A percentile compares a stretch with the other conserved stretches of the same genome.
These are phyloP conservation scores for Pseudocercospora fuligena DNA, from an alignment of 2,329 filamentous ascomycete species.

Conservation along the genomic window DNA sequence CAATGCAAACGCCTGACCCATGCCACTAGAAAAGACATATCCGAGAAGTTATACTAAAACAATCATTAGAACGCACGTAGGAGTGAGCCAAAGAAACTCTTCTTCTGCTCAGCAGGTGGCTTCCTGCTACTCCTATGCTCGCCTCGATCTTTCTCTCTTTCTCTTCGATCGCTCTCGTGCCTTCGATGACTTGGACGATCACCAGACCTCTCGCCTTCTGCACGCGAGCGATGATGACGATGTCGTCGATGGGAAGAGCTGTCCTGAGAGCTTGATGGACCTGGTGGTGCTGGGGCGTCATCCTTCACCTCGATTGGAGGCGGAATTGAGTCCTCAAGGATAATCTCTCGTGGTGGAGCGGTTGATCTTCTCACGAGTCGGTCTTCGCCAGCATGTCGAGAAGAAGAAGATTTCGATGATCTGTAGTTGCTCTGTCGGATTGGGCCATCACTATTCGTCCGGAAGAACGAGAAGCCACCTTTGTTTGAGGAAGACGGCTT, in stretches of 20 bases:
- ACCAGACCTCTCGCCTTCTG: slow-evolving; percentile 7
- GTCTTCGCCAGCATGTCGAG: not conserved
- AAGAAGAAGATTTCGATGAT: slow-evolving; percentile 6
- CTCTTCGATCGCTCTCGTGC: slow-evolving; percentile 15
- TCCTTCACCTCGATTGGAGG: not conserved
- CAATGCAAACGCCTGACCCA: not conserved
- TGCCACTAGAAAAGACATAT: not conserved
- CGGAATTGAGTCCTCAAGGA: slow-evolving; percentile 13
- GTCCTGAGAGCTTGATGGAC: slow-evolving; percentile 15
- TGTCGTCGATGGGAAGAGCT: slow-evolving; percentile 19
- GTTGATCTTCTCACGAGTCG: slow-evolving; percentile 2
- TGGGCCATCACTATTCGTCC: slow-evolving; percentile 16
- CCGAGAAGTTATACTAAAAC: not conserved
- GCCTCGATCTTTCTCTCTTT: slow-evolving; percentile 13
- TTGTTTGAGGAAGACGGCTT: slow-evolving; percentile 13
- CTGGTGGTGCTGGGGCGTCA: not conserved
- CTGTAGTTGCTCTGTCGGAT: slow-evolving; percentile 18
- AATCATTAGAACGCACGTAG: slow-evolving; percentile 16
- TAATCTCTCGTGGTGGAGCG: slow-evolving; percentile 10
- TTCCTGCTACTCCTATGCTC: slow-evolving; percentile 20
- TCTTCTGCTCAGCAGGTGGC: slow-evolving; percentile 18
- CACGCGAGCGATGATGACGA: slow-evolving; percentile 20
- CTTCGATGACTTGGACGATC: slow-evolving; percentile 12
- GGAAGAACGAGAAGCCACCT: slow-evolving; percentile 16
- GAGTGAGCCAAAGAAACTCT: slow-evolving; percentile 22